Conservation (phyloP, 2,329 filamentous ascomycete species). For the Fusarium sp. region DNA sequence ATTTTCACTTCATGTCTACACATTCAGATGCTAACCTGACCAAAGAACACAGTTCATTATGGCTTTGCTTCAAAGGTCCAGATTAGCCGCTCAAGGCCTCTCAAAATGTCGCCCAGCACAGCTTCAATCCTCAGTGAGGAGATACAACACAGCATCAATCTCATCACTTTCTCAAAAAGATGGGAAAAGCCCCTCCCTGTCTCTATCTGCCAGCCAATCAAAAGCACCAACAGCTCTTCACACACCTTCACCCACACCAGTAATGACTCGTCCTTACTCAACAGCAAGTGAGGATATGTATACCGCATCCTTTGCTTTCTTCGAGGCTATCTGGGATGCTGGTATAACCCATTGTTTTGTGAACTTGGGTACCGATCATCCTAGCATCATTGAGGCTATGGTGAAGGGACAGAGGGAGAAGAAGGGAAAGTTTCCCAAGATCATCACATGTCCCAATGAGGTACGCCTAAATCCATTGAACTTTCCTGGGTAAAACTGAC, state of each 20-base stretch:
- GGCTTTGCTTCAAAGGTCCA: constrained; percentile 44
- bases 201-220: constrained; percentile 11
- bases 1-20: neutral
- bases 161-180: constrained; percentile 26
- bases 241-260: constrained; percentile 15
- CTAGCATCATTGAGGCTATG: constrained; percentile 83
- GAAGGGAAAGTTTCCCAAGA: constrained; percentile 72
- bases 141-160: constrained; percentile 37
- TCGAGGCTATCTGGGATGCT: constrained; percentile 82
- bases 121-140: constrained; percentile 21
- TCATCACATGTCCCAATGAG: constrained; percentile 85
- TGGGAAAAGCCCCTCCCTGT: neutral
- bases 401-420: constrained; percentile 79
- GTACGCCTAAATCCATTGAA: constrained; percentile 53
- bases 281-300: constrained; percentile 61
- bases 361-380: constrained; percentile 78
- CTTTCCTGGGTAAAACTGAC: constrained; percentile 5
- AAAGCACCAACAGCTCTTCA: constrained; percentile 19
- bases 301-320: constrained; percentile 84
- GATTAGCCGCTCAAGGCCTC: constrained; percentile 40
- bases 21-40: constrained; percentile 11
- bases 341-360: constrained; percentile 71
- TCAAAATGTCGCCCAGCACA: constrained; percentile 34
- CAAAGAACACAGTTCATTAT: constrained; percentile 32
- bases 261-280: constrained; percentile 39